Evolutionary conservation across 495 filamentous ascomycete species (phyloP), one percentile per base, ranked within the genome.

Genomic region (Sporormia fimetaria): DNA sequence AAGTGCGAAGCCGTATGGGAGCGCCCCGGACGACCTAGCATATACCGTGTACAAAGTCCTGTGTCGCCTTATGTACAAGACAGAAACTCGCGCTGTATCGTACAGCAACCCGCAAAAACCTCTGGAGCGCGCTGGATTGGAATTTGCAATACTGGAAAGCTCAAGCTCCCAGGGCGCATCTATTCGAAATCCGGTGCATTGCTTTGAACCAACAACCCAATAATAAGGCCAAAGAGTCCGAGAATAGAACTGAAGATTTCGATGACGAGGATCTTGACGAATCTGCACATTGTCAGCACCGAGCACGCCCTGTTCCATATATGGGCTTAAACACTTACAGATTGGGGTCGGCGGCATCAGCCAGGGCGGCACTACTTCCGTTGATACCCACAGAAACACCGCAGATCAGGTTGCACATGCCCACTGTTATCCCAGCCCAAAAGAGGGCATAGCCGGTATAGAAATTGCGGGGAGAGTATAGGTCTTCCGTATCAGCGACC

Each of bases 241-340:
- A 99, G 69, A 14, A 99, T 86, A 5, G 90, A 96, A 57, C 90
- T 95, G 70, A 99, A 99, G 61, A 99, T 99, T 65, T 99, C 92
- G 54, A 99, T 87, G 49, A 99, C 87, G 27, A 99, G 78, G 54
- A 96, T 93, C 68, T 93, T 94, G 63, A 99, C 87, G 65, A 99
- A 99, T 34, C 87, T 94, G 26, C 0, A 32, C 1, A 6, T 32
- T 26, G 20, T 44, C 21, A 44, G 39, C 1, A 21, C 21, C 9
- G 6, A 10, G 30, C 0, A 21, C 17, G 4, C 21, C 5, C 0
- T 3, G 15, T 20, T 20, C 24, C 10, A 26, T 26, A 7, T 29
- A 26, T 11, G 12, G 15, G 23, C n/a, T n/a, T n/a, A n/a, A 28
- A 10, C 6, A 71, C 84, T 61, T 68, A 94, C 83, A 99, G 66